Conservation (phyloP, 148 eudicot species). For the Rhododendron williamsianum region DNA sequence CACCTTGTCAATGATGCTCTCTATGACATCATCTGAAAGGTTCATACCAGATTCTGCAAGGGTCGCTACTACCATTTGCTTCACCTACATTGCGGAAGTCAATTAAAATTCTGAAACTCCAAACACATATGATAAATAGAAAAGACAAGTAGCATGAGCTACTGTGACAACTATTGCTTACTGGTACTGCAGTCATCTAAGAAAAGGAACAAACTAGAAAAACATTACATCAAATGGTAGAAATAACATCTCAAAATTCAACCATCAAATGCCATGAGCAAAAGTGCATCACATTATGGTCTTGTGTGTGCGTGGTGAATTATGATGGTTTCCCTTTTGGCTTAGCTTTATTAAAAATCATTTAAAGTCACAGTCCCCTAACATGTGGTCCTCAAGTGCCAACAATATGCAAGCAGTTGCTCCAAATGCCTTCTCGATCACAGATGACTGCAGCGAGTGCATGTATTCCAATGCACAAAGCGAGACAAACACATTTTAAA, state of each 20-base stretch:
- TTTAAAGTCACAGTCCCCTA: not conserved
- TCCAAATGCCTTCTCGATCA: not conserved
- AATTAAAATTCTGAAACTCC: not conserved
- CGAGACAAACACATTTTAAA: not conserved
- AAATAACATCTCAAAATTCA: not conserved
- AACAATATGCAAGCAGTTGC: not conserved
- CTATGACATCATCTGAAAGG: constrained; percentile 63
- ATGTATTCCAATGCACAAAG: not conserved
- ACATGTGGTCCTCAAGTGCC: not conserved
- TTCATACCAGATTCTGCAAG: constrained; percentile 67
- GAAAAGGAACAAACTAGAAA: not conserved
- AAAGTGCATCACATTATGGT: not conserved
- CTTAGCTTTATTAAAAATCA: not conserved
- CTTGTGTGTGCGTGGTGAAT: not conserved
- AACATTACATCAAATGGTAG: not conserved
- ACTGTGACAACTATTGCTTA: not conserved
- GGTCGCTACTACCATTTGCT: constrained; percentile 75
- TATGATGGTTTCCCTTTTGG: not conserved
- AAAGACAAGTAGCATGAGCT: not conserved
- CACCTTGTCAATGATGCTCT: constrained; percentile 67
- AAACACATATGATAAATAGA: not conserved
- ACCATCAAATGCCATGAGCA: not conserved
- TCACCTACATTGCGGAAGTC: constrained; percentile 32
- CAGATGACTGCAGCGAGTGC: not conserved
- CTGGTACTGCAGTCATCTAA: not conserved